Conservation (phyloP, 2,329 filamentous ascomycete species). For the Fusarium burgessii region DNA sequence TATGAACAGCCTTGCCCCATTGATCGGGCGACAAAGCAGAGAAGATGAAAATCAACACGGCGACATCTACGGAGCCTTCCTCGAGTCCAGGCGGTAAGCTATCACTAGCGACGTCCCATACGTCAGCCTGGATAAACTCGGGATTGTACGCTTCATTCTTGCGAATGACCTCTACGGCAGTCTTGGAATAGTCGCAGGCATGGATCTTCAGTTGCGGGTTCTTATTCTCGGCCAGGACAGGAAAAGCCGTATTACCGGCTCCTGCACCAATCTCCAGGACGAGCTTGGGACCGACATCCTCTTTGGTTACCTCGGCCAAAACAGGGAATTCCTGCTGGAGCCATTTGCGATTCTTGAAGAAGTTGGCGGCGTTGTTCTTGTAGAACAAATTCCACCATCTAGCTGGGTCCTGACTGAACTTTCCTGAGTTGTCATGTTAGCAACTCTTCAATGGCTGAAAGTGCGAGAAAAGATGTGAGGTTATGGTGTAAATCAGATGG, state of each 20-base stretch:
- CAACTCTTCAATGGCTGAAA: slow-evolving; percentile 30
- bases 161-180: slow-evolving; percentile 93
- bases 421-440: slow-evolving; percentile 65
- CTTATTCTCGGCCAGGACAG: slow-evolving; percentile 84
- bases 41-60: slow-evolving; percentile 97
- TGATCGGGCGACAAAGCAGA: slow-evolving; percentile 87
- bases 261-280: slow-evolving; percentile 94
- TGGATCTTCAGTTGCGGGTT: slow-evolving; percentile 87
- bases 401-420: slow-evolving; percentile 90
- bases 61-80: slow-evolving; percentile 87
- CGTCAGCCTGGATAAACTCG: slow-evolving; percentile 83
- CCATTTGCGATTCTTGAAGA: slow-evolving; percentile 99
- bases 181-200: slow-evolving; percentile 96
- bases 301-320: slow-evolving; percentile 78
- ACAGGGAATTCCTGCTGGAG: slow-evolving; percentile 95
- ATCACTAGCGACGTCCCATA: slow-evolving; percentile 88
- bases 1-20: slow-evolving; percentile 85
- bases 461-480: slow-evolving; percentile 26
- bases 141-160: slow-evolving; percentile 80
- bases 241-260: slow-evolving; percentile 96
- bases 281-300: slow-evolving; percentile 75
- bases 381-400: slow-evolving; percentile 99
- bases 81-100: slow-evolving; percentile 80
- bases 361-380: slow-evolving; percentile 96
- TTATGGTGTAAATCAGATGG: slow-evolving; percentile 68